Evolutionary conservation across 2,329 filamentous ascomycete genomes (phyloP).

Genomic region (Claviceps maximensis): DNA sequence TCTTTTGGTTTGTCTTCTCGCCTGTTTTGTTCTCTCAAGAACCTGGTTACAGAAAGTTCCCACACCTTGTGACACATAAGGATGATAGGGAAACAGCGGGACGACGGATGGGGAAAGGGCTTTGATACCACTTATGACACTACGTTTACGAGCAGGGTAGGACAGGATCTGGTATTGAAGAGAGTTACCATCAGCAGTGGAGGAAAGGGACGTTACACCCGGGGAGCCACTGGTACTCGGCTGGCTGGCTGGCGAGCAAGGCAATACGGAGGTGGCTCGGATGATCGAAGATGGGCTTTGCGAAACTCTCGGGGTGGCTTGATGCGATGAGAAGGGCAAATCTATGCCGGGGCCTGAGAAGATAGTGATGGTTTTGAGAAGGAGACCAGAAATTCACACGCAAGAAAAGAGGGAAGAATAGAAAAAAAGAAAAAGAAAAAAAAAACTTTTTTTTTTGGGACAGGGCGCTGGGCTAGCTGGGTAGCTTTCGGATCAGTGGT

Average conservation of each 20-base stretch:
- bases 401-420: neutral
- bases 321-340: constrained; percentile 1
- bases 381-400: neutral
- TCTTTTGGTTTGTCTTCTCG: constrained; percentile 5
- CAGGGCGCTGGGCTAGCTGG: constrained; percentile 9
- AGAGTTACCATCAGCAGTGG: neutral
- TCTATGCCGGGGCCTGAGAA: neutral
- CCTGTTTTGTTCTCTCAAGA: constrained; percentile 3
- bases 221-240: neutral
- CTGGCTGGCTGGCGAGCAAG: neutral
- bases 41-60: constrained; percentile 10
- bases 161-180: neutral
- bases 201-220: neutral
- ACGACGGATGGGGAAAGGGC: constrained; percentile 14
- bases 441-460: constrained; percentile 17
- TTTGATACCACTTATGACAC: constrained; percentile 24
- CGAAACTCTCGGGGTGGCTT: neutral
- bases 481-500: constrained; percentile 7
- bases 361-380: neutral
- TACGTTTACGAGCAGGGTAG: constrained; percentile 12
- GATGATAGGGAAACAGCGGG: constrained; percentile 5
- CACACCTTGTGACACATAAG: constrained; percentile 11
- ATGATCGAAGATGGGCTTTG: neutral
- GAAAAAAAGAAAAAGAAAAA: constrained; percentile 9
- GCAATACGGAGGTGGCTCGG: neutral